These are phyloP conservation scores for Crucibulum parvulum DNA, from an alignment of 1,284 basidiomycete species.

Conservation along the genomic window DNA sequence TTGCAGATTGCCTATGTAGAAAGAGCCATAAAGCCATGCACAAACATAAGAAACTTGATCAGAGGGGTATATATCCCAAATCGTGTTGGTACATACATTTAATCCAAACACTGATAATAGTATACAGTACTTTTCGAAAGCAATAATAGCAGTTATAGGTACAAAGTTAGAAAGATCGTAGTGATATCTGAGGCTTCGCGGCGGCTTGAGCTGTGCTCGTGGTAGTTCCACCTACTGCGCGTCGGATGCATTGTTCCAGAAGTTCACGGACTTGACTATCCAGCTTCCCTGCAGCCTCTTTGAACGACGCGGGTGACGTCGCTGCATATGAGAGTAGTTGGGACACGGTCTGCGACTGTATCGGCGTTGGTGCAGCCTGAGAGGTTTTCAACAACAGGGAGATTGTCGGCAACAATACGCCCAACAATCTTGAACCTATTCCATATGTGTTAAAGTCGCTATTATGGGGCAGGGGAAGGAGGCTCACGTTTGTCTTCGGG, in stretches of 20 bases:
- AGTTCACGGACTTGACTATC: conserved; percentile 64
- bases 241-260: conserved; percentile 83
- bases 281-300: conserved; percentile 82
- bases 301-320: conserved; percentile 81
- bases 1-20: no score
- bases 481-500: conserved; percentile 71
- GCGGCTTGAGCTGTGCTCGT: conserved; percentile 38
- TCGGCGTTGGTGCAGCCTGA: conserved; percentile 47
- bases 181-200: conserved; percentile 79
- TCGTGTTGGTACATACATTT: no score
- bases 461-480: background rate
- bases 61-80: no score
- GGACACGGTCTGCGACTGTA: conserved; percentile 71
- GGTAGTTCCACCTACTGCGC: conserved; percentile 63
- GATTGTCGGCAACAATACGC: conserved; percentile 83
- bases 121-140: conserved; percentile 1
- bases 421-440: conserved; percentile 73
- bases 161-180: conserved; percentile 64
- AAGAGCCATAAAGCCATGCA: no score
- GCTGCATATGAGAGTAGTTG: conserved; percentile 85
- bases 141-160: background rate
- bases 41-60: no score
- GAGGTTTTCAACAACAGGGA: conserved; percentile 74
- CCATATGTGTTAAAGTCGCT: conserved; percentile 1
- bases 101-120: background rate